Conservation (phyloP, 306 rosid species). For the Quercus dentata region DNA sequence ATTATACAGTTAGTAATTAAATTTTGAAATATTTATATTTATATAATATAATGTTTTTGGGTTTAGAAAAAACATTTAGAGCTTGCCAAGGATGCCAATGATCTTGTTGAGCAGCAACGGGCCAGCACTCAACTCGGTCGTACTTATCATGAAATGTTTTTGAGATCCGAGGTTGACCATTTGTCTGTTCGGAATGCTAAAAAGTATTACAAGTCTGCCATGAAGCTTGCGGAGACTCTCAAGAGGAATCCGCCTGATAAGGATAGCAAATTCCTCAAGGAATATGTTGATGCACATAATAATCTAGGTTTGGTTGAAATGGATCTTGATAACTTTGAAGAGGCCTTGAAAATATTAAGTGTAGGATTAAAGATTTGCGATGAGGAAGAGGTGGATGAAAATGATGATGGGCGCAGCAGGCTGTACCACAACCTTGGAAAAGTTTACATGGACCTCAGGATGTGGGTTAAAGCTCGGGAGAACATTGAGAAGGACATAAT, state of each 20-base stretch:
- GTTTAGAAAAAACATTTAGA: constrained; percentile 74
- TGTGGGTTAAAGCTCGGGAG: constrained; percentile 63
- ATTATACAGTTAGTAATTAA: background rate
- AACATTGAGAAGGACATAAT: constrained; percentile 63
- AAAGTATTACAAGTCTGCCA: constrained; percentile 68
- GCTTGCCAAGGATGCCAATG: constrained; percentile 65
- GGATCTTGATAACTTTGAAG: constrained; percentile 74
- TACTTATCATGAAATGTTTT: constrained; percentile 63
- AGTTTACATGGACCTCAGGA: constrained; percentile 69
- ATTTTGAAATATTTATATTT: background rate
- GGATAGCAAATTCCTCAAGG: constrained; percentile 51
- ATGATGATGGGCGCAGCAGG: constrained; percentile 73
- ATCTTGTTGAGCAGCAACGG: constrained; percentile 80
- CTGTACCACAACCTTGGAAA: constrained; percentile 90
- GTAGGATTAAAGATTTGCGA: constrained; percentile 65
- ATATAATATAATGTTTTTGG: background rate
- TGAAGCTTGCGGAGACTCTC: constrained; percentile 63
- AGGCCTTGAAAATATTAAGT: constrained; percentile 50
- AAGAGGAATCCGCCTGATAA: constrained; percentile 56
- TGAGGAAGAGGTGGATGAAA: constrained; percentile 71
- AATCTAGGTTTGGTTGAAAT: constrained; percentile 86
- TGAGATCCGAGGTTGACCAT: constrained; percentile 58
- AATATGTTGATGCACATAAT: constrained; percentile 81
- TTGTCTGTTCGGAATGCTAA: constrained; percentile 59
- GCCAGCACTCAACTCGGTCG: constrained; percentile 94